Base-by-base conservation (phyloP, 352 stramenopile genomes). In the Saprolegnia diclina region DNA sequence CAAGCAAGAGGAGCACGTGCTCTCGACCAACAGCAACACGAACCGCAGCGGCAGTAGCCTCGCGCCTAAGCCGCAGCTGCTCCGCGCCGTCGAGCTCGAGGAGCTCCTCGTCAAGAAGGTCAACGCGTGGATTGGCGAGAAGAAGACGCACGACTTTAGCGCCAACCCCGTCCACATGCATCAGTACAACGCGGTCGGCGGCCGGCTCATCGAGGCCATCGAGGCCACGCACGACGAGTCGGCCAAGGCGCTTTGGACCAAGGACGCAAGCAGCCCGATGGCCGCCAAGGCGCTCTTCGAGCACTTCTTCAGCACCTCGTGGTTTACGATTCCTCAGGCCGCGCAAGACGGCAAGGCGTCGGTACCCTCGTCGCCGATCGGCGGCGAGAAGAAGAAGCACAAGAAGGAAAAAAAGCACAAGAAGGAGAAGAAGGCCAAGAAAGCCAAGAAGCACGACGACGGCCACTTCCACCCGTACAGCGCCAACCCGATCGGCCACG, bases 401-500 rank as follows among this genome's bases (percentile, higher is more conserved):
- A 66, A 66, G 57, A 66, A 66, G 29, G 19, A 45, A 11, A 66
- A 66, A 40, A 66, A 66, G 26, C 57, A 66, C 57, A 66, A 66
- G 38, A 66, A 66, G n/a, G 57, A 66, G 16, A 66, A 66, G 19
- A 66, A 66, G 40, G 24, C 18, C 57, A 66, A 66, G n/a, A 66
- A 66, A 40, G 53, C 37, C 57, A 66, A 66, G 26, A 66, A 55
- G 40, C 35, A 66, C 57, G 57, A 55, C 57, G 40, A 22, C 38
- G 37, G 19, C 42, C 37, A 35, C 21, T 66, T 66, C 26, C 57
- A 66, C 26, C 57, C 57, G 22, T 66, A 66, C 22, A 35, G 29
- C 29, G 48, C 45, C 57, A 66, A 66, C 44, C 57, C 57, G 18
- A 66, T 66, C 22, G 57, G 57, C 40, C 53, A 62, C 40, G 50